These are phyloP conservation scores for Syzygium malaccense DNA, from an alignment of 441 rosid genomes.

Conservation along the genomic window DNA sequence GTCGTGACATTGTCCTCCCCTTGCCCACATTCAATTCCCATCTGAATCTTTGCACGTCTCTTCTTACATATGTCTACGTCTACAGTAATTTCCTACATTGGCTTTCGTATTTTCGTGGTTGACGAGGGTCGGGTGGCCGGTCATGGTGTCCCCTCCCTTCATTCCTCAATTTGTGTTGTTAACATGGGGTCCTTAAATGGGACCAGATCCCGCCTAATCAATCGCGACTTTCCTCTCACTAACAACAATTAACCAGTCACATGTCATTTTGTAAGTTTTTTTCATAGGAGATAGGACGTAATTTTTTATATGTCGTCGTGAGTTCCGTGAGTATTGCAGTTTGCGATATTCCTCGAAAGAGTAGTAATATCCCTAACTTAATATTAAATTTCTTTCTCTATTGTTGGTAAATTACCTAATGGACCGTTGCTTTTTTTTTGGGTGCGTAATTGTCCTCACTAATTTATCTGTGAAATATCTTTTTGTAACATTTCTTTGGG, in stretches of 20 bases:
- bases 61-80: neutral
- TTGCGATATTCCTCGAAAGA: neutral
- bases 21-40: neutral
- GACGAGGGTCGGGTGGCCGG: neutral
- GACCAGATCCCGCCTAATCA: neutral
- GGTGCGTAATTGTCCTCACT: too few relatives aligned
- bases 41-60: neutral
- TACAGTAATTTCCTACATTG: neutral
- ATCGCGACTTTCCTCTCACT: neutral
- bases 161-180: neutral
- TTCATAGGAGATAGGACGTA: too few relatives aligned
- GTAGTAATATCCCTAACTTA: neutral
- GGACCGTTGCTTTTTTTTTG: neutral
- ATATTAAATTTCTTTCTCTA: neutral
- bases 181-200: neutral
- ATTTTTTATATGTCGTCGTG: accelerated
- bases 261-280: neutral
- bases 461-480: too few relatives aligned
- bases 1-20: too few relatives aligned
- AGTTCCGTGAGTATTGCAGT: neutral
- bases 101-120: neutral
- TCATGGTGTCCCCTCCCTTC: neutral
- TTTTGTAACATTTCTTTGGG: too few relatives aligned
- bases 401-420: neutral
- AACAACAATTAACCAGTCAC: neutral